Evolutionary conservation across 768 basidiomycete species (phyloP).

Genomic region (Sarcodon sp.): DNA sequence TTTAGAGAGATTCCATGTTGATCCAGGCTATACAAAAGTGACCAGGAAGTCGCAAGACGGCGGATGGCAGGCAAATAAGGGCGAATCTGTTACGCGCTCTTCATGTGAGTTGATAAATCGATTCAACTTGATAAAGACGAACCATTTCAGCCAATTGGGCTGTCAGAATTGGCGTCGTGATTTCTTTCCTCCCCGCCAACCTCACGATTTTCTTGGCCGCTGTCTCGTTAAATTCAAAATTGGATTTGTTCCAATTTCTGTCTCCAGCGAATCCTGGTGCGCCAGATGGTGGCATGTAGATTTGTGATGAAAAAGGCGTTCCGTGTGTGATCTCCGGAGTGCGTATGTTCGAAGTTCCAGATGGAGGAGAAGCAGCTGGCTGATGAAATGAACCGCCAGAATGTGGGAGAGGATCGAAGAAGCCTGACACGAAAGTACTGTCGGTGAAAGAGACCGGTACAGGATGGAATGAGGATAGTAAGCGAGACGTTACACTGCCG

Average conservation of each 20-base stretch:
- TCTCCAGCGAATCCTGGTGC: slow-evolving; percentile 73
- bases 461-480: not conserved
- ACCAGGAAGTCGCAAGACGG: slow-evolving; percentile 62
- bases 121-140: not conserved
- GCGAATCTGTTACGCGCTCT: slow-evolving; percentile 40
- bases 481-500: not conserved
- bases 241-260: slow-evolving; percentile 55
- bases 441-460: not conserved
- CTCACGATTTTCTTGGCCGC: slow-evolving; percentile 31
- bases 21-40: slow-evolving; percentile 79
- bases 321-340: slow-evolving; percentile 22
- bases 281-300: slow-evolving; percentile 37
- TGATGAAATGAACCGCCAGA: not conserved
- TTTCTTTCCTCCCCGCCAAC: slow-evolving; percentile 41
- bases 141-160: slow-evolving; percentile 49
- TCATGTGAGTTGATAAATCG: not conserved
- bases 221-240: slow-evolving; percentile 22
- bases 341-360: not conserved
- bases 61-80: slow-evolving; percentile 60
- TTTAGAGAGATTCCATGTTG: slow-evolving; percentile 90
- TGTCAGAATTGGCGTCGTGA: slow-evolving; percentile 39
- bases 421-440: not conserved
- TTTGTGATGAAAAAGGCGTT: slow-evolving; percentile 35
- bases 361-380: not conserved
- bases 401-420: not conserved